Evolutionary conservation across 192 early-diverging fungal genomes (phyloP).

Genomic region (Linderina pennispora): DNA sequence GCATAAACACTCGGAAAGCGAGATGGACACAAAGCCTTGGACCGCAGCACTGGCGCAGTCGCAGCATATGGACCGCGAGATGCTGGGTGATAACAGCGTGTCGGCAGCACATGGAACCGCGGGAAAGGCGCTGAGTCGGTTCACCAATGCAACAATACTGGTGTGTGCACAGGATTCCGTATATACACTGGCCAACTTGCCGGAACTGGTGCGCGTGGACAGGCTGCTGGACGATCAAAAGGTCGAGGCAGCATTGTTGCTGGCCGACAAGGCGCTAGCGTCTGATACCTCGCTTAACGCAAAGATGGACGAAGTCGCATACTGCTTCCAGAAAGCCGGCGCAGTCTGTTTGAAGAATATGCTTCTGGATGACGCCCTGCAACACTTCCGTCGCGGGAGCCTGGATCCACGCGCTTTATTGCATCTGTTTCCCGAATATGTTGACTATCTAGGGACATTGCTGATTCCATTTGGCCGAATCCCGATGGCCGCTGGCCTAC

Average conservation of each 20-base stretch:
- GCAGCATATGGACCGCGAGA: constrained; percentile 12
- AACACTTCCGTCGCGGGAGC: constrained; percentile 20
- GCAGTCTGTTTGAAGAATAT: constrained; percentile 16
- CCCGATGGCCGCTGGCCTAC: constrained; percentile 22
- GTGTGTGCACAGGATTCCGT: constrained; percentile 13
- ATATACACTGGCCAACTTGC: constrained; percentile 12
- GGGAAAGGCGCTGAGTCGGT: constrained; percentile 15
- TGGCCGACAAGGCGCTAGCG: constrained; percentile 15
- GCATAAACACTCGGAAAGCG: not conserved
- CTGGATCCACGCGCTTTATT: constrained; percentile 38
- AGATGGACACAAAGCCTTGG: constrained; percentile 5
- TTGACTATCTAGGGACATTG: constrained; percentile 20
- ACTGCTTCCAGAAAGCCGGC: constrained; percentile 37
- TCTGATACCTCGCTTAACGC: not conserved
- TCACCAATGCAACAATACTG: constrained; percentile 1
- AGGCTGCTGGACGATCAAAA: constrained; percentile 13
- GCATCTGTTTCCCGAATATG: constrained; percentile 24
- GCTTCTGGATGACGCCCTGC: constrained; percentile 36
- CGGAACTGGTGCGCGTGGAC: constrained; percentile 15
- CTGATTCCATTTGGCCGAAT: constrained; percentile 31
- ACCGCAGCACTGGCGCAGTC: constrained; percentile 3
- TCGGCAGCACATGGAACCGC: not conserved
- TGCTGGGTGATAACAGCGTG: constrained; percentile 6
- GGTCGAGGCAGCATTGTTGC: constrained; percentile 26
- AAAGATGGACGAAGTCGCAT: constrained; percentile 10